Conservation (phyloP, 495 filamentous ascomycete genomes). For the Aspergillus kassunensis region DNA sequence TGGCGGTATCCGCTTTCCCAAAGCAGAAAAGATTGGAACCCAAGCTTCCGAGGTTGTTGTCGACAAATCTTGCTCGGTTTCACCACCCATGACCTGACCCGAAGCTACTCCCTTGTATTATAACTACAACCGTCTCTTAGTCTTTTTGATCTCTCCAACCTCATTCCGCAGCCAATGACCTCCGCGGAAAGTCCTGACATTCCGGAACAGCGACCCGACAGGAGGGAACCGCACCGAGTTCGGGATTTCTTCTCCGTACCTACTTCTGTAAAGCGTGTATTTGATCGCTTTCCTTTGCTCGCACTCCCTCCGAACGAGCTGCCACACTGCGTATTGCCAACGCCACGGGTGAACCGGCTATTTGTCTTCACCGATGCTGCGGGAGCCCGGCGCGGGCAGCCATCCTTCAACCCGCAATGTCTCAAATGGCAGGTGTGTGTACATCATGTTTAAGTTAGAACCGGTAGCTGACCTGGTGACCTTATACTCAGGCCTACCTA, state of each 20-base stretch:
- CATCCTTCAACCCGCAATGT: slow-evolving; percentile 90
- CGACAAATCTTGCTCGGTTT: no score
- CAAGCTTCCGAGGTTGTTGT: slow-evolving; percentile 2
- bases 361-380: slow-evolving; percentile 72
- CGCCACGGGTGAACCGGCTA: slow-evolving; percentile 53
- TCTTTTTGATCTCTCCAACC: no score
- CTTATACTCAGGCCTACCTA: slow-evolving; percentile 66
- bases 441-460: neutral
- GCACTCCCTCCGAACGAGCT: slow-evolving; percentile 76
- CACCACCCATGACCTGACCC: neutral
- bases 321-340: slow-evolving; percentile 56
- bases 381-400: slow-evolving; percentile 57
- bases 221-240: slow-evolving; percentile 17
- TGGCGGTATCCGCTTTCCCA: slow-evolving; percentile 7
- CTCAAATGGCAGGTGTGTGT: slow-evolving; percentile 90
- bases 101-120: neutral
- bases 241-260: slow-evolving; percentile 62
- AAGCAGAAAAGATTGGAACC: slow-evolving; percentile 2
- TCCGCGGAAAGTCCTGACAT: no score
- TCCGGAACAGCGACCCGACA: slow-evolving; percentile 19
- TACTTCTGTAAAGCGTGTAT: slow-evolving; percentile 70
- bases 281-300: slow-evolving; percentile 74
- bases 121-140: no score
- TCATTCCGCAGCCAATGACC: slow-evolving; percentile 29
- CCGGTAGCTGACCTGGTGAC: neutral